A percentile compares a stretch with the other conserved stretches of the same genome.
Conservation (phyloP, 345 rosid genomes). For the Limnanthes douglasii region DNA sequence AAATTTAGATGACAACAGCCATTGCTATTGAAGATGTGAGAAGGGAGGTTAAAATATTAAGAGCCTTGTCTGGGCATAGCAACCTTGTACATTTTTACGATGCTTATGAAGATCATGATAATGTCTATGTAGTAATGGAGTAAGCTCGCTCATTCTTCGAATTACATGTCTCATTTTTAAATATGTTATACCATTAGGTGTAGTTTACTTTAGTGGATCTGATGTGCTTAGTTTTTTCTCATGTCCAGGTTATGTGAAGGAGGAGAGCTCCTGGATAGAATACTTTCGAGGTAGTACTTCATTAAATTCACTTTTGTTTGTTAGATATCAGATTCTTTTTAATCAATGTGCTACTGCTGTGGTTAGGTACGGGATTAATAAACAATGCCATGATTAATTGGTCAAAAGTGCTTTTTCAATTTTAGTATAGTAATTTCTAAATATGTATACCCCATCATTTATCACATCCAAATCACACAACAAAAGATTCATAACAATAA, state of each 20-base stretch:
- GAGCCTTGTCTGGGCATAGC: constrained; percentile 74
- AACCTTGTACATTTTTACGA: constrained; percentile 80
- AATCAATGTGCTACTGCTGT: no score
- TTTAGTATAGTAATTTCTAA: no score
- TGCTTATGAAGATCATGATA: constrained; percentile 78
- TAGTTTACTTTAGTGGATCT: constrained; percentile 3
- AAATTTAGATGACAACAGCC: constrained; percentile 83
- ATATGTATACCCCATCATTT: no score
- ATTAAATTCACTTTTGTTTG: background rate
- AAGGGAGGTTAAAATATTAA: constrained; percentile 87
- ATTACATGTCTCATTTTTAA: background rate
- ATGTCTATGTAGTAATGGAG: constrained; percentile 96
- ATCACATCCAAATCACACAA: no score
- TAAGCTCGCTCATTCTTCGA: constrained; percentile 24
- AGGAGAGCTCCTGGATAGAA: constrained; percentile 94
- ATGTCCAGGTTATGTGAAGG: constrained; percentile 82
- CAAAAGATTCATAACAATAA: no score
- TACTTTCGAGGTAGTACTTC: constrained; percentile 66
- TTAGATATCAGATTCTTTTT: no score
- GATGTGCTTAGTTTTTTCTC: background rate
- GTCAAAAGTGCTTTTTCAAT: no score
- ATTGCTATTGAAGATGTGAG: constrained; percentile 98
- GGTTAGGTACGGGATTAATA: no score
- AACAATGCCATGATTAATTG: no score
- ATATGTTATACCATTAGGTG: background rate